A percentile compares a stretch with the other conserved stretches of the same genome.
Evolutionary conservation across 371 early-diverging fungal species (phyloP).

Genomic region (Syncephalastrum sp.): DNA sequence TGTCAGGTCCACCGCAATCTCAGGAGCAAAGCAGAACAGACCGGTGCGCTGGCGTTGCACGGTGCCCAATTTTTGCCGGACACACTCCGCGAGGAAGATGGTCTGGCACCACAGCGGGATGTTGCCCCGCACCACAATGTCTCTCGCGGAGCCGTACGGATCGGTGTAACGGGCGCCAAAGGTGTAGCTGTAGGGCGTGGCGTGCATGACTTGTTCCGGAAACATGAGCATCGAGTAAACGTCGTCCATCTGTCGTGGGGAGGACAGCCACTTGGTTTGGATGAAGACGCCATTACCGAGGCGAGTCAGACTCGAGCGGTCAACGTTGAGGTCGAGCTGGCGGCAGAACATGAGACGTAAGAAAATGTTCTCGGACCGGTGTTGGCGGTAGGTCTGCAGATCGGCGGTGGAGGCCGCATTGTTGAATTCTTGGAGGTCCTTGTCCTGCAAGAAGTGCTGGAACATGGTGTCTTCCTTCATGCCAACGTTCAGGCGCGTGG

Average conservation of each 20-base stretch:
- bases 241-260: not conserved
- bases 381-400: slow-evolving; percentile 23
- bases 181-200: slow-evolving; percentile 45
- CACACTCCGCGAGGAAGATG: slow-evolving; percentile 31
- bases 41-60: slow-evolving; percentile 27
- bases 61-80: slow-evolving; percentile 25
- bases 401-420: slow-evolving; percentile 10
- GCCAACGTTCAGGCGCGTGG: slow-evolving; percentile 3
- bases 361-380: slow-evolving; percentile 38
- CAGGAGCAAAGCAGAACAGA: slow-evolving; percentile 43
- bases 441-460: not conserved
- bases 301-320: slow-evolving; percentile 29
- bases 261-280: slow-evolving; percentile 35
- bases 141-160: slow-evolving; percentile 29
- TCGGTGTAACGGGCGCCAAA: slow-evolving; percentile 47
- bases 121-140: slow-evolving; percentile 41
- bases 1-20: slow-evolving; percentile 31
- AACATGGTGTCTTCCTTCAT: too few relatives aligned
- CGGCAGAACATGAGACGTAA: slow-evolving; percentile 31
- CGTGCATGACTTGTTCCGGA: too few relatives aligned
- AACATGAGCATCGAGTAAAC: slow-evolving; percentile 1
- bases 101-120: slow-evolving; percentile 45
- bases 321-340: slow-evolving; percentile 4
- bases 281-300: slow-evolving; percentile 43
- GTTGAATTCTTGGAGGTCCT: slow-evolving; percentile 9